These are phyloP conservation scores for Penicillium brasilianum DNA, from an alignment of 2,329 filamentous ascomycete species.

Conservation along the genomic window DNA sequence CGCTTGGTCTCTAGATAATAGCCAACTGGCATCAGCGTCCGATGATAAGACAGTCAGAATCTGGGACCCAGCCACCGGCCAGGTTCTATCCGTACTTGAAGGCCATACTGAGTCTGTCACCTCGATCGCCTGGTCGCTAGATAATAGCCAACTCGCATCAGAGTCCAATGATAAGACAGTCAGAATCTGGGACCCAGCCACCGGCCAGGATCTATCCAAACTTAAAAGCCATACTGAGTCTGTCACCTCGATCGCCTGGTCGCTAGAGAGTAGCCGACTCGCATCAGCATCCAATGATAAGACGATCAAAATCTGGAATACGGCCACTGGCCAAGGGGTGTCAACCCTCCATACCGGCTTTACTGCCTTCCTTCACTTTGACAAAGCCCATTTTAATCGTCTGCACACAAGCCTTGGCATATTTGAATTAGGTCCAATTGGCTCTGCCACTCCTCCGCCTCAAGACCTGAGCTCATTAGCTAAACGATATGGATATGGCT, in stretches of 20 bases:
- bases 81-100: neutral
- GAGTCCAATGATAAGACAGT: neutral
- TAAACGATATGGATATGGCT: constrained; percentile 4
- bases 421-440: no score
- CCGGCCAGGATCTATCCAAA: neutral
- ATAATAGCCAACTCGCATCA: constrained; percentile 3
- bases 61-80: neutral
- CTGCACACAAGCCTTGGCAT: constrained; percentile 6
- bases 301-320: neutral
- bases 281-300: neutral
- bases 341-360: neutral
- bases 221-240: neutral
- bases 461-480: neutral
- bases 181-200: neutral
- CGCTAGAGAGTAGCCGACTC: constrained; percentile 7
- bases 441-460: no score
- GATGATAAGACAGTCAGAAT: neutral
- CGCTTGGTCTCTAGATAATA: neutral
- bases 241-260: neutral
- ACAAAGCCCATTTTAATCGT: neutral
- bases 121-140: neutral
- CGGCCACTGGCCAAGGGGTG: neutral
- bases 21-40: neutral
- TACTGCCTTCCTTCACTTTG: neutral
- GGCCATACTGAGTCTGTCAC: neutral